phyloP scores from a whole-genome alignment of 148 eudicot species.

The Pharnaceum exiguum region DNA sequence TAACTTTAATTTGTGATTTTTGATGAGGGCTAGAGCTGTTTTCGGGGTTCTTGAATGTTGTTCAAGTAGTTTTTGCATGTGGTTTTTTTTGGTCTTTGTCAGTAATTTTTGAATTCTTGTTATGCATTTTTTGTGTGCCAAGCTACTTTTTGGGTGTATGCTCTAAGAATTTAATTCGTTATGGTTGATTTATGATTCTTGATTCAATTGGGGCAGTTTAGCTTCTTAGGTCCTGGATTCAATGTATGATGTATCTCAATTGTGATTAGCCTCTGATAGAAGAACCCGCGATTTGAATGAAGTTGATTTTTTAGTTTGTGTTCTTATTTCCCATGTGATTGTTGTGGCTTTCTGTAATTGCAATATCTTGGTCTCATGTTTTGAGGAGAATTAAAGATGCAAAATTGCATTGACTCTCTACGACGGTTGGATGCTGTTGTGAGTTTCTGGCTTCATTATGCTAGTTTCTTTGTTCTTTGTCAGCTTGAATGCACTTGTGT shows the following conservation, averaged over 20 bases:
- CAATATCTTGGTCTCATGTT: not conserved
- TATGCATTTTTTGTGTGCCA: too few species aligned
- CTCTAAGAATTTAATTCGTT: not conserved
- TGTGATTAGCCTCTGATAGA: too few species aligned
- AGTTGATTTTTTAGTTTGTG: not conserved
- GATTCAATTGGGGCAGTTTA: not conserved
- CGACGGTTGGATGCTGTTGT: not conserved
- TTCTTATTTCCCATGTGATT: not conserved
- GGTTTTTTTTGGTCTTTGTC: too few species aligned
- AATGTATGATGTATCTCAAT: too few species aligned
- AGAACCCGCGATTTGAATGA: not conserved
- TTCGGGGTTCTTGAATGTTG: not conserved
- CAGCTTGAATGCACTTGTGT: not conserved
- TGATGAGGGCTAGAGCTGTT: not conserved
- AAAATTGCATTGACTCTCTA: constrained; percentile 1
- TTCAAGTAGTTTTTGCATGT: not conserved
- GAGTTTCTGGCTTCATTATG: not conserved
- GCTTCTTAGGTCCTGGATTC: not conserved
- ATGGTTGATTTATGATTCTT: not conserved
- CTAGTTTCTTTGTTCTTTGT: not conserved
- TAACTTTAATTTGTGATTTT: constrained; percentile 10
- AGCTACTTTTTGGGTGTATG: not conserved
- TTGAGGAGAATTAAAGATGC: not conserved
- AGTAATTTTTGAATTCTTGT: too few species aligned
- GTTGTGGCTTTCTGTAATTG: too few species aligned